These are phyloP conservation scores for Sphagnum magellanicum DNA, from an alignment of 228 moss, liverwort and hornwort species.

Conservation along the genomic window DNA sequence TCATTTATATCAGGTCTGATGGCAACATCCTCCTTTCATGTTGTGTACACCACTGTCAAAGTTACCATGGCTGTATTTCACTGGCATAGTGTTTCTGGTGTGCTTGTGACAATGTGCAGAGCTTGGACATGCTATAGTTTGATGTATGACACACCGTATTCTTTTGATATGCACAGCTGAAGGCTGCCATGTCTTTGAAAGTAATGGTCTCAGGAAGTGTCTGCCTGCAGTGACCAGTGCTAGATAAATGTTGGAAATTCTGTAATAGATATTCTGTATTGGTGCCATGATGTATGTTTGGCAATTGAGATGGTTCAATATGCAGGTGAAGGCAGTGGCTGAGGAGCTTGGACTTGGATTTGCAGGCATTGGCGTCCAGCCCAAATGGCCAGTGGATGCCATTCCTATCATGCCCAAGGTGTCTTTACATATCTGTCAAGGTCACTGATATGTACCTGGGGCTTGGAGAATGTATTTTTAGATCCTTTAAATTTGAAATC, in stretches of 20 bases:
- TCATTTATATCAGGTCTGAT: conserved; percentile 78
- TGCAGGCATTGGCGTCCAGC: conserved; percentile 73
- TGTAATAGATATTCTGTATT: not conserved
- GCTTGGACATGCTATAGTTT: no score
- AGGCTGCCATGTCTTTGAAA: no score
- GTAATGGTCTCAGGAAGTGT: not conserved
- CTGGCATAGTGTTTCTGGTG: no score
- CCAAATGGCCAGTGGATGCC: conserved; percentile 52
- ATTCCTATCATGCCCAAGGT: conserved; percentile 75
- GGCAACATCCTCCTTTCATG: not conserved
- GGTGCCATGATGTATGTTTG: not conserved
- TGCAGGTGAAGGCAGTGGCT: conserved; percentile 61
- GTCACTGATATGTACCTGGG: no score
- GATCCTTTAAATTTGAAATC: no score
- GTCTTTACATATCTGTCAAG: not conserved
- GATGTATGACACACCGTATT: no score
- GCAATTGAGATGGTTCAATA: not conserved
- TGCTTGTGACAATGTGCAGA: no score
- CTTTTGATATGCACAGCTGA: no score
- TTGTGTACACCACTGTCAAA: not conserved
- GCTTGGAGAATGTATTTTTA: no score
- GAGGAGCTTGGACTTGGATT: conserved; percentile 72
- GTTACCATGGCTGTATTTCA: no score
- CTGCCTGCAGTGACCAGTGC: no score
- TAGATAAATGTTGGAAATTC: not conserved